Evolutionary conservation across 2,329 filamentous ascomycete genomes (phyloP), one percentile per base, ranked within the genome.

Genomic region (Aspergillus cejpii): DNA sequence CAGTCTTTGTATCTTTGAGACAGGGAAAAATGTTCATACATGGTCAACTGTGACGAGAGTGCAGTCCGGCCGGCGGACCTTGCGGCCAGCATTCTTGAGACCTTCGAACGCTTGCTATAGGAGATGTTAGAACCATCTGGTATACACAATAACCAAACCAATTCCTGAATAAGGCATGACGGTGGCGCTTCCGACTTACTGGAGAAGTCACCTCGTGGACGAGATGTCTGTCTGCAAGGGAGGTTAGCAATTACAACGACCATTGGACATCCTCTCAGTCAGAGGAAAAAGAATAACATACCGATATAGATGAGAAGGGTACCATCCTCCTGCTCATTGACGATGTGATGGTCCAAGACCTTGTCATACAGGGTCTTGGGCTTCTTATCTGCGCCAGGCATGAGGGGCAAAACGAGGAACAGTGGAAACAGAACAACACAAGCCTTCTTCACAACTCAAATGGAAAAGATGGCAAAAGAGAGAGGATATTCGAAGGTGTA

Each of bases 181-280:
- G 5, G 15, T 20, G 27, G 39, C 23, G 23, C 23, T 24, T 24
- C 5, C 41, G 50, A 69, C 83, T 65, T 78, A 89, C 85, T 52
- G 92, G 92, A 60, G 91, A 96, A 59, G 92, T 98, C 66, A 98
- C 92, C 76, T 98, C 92, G 68, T 98, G 92, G 51, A 97, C 90
- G 51, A 98, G 78, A 76, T 98, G 92, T 68, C 92, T 81, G 72
- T 94, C 88, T 90, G 60, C 45, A 47, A 41, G 39, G 45, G 19
- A 53, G n/a, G 39, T 68, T 51, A 67, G 42, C 27, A 8, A 8
- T 43, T 8, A n/a, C n/a, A n/a, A n/a, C n/a, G n/a, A n/a, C n/a
- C n/a, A n/a, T 24, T 24, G 23, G 8, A 24, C 23, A n/a, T 24
- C 8, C 23, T 5, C 23, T 24, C 23, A 4, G 23, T 24, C 8